phyloP scores from a whole-genome alignment of 1,139 yeast species.

The Kodamaea suecica region DNA sequence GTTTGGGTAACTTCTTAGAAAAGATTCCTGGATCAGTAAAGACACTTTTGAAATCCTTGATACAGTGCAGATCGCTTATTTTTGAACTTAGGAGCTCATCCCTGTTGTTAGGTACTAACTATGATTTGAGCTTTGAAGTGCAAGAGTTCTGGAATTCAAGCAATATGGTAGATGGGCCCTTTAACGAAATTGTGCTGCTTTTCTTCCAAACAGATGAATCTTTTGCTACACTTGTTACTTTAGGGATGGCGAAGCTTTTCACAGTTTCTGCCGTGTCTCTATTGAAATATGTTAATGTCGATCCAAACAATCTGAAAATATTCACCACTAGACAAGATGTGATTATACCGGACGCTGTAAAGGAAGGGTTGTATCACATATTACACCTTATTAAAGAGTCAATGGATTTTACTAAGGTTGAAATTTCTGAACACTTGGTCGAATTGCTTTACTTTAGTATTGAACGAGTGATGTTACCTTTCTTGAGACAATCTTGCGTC shows the following conservation, averaged over 20 bases:
- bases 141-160: conserved; percentile 27
- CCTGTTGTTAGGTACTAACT: conserved; percentile 13
- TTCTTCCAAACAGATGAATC: conserved; percentile 49
- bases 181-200: conserved; percentile 37
- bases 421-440: conserved; percentile 9
- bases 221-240: conserved; percentile 28
- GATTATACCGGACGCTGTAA: neutral
- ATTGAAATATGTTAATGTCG: conserved; percentile 3
- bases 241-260: conserved; percentile 30
- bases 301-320: conserved; percentile 1
- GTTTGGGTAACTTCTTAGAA: conserved; percentile 33
- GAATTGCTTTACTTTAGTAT: conserved; percentile 23
- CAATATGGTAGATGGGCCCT: conserved; percentile 27
- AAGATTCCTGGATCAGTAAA: conserved; percentile 34
- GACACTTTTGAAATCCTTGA: conserved; percentile 35
- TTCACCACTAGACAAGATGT: neutral
- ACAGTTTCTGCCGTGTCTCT: conserved; percentile 23
- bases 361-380: conserved; percentile 1
- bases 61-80: conserved; percentile 31
- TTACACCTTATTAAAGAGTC: neutral
- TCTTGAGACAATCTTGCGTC: conserved; percentile 35
- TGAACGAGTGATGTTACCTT: conserved; percentile 33
- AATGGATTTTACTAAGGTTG: conserved; percentile 3
- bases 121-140: conserved; percentile 18
- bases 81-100: conserved; percentile 19